Percentiles rank a stretch among this genome's conserved stretches.
phyloP scores from a whole-genome alignment of 371 early-diverging fungal species.

The Syncephalastrum sp. region DNA sequence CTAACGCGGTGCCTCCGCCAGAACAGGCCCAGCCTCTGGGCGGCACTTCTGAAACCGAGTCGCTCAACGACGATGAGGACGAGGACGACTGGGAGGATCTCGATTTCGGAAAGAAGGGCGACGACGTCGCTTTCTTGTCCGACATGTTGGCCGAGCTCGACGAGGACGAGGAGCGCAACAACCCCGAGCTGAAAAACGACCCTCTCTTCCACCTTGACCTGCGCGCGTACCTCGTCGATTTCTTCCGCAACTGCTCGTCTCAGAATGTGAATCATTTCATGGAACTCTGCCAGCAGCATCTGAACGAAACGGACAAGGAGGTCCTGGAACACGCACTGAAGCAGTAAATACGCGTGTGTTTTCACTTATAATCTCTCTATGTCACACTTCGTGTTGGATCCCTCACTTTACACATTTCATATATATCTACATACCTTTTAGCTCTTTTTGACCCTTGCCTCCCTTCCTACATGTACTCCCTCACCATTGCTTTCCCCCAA shows the following conservation, averaged over 20 bases:
- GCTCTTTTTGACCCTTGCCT: too few species aligned
- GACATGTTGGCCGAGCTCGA: conserved; percentile 52
- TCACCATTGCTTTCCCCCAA: too few species aligned
- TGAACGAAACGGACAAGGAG: conserved; percentile 37
- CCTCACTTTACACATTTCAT: too few species aligned
- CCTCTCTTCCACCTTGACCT: conserved; percentile 75
- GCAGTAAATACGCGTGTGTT: conserved; percentile 3
- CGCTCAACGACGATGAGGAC: conserved; percentile 39
- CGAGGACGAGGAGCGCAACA: conserved; percentile 70
- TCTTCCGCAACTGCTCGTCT: conserved; percentile 66
- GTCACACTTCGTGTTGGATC: too few species aligned
- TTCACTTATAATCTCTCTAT: not conserved
- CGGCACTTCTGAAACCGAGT: conserved; percentile 48
- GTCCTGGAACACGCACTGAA: conserved; percentile 12
- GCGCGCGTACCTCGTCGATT: conserved; percentile 67
- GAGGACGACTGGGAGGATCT: conserved; percentile 66
- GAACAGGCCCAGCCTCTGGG: conserved; percentile 20
- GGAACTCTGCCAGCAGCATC: conserved; percentile 39
- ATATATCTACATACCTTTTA: too few species aligned
- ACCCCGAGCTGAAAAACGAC: conserved; percentile 69
- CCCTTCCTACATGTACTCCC: too few species aligned
- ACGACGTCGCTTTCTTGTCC: conserved; percentile 50
- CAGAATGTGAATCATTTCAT: conserved; percentile 60
- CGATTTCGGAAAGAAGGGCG: conserved; percentile 30
- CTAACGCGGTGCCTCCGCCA: conserved; percentile 46